These are phyloP conservation scores for Psilocybe tampanensis DNA, from an alignment of 768 basidiomycete species.

Conservation along the genomic window DNA sequence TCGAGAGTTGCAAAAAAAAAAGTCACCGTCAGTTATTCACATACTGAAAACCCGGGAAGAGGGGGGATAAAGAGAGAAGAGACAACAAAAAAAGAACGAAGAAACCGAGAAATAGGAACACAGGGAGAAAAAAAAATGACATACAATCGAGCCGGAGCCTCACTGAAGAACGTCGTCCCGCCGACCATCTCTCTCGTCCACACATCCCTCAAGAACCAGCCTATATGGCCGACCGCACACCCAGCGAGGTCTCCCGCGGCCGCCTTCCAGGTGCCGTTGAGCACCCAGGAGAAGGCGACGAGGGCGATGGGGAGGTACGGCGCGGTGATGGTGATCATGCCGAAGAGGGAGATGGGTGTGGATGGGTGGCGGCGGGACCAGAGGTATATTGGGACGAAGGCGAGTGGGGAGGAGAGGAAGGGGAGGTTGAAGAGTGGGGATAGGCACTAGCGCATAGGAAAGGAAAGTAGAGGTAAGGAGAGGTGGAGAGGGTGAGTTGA, in stretches of 20 bases:
- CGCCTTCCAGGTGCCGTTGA: slow-evolving; percentile 83
- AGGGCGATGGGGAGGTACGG: slow-evolving; percentile 94
- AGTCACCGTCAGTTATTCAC: too few relatives aligned
- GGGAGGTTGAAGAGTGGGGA: slow-evolving; percentile 91
- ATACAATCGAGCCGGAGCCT: slow-evolving; percentile 71
- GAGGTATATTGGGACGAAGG: slow-evolving; percentile 95
- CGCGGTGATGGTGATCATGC: slow-evolving; percentile 91
- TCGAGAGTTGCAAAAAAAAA: too few relatives aligned
- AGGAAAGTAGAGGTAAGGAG: background rate
- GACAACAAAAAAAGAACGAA: too few relatives aligned
- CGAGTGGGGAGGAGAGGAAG: slow-evolving; percentile 90
- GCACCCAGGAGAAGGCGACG: slow-evolving; percentile 82
- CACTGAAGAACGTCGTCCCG: slow-evolving; percentile 69
- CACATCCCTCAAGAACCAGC: slow-evolving; percentile 84
- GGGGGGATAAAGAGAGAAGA: too few relatives aligned
- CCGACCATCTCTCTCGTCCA: slow-evolving; percentile 90
- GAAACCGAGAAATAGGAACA: too few relatives aligned
- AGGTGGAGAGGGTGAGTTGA: background rate
- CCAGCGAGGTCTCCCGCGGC: slow-evolving; percentile 83
- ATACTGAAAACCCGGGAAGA: too few relatives aligned
- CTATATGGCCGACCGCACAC: slow-evolving; percentile 84
- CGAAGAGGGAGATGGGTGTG: slow-evolving; percentile 95
- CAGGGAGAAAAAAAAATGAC: slow-evolving; percentile 27
- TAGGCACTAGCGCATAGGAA: slow-evolving; percentile 54
- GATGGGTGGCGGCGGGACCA: slow-evolving; percentile 96